Evolutionary conservation across 163 green algal species (phyloP).

Genomic region (Chlorella variabilis): DNA sequence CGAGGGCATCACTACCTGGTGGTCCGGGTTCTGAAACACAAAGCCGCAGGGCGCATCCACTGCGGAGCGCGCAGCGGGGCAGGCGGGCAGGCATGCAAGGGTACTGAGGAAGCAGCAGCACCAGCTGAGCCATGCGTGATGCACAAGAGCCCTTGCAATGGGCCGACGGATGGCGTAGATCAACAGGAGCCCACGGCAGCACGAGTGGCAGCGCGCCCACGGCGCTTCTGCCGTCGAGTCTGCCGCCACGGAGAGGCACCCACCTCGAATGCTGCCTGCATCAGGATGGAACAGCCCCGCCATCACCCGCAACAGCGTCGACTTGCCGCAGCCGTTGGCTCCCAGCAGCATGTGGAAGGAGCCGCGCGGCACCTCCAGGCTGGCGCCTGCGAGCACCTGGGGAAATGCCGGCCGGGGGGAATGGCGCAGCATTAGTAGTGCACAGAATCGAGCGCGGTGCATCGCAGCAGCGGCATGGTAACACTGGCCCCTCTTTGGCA

Average conservation of each 20-base stretch:
- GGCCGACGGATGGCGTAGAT: no score
- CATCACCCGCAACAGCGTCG: constrained; percentile 87
- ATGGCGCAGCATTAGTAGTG: no score
- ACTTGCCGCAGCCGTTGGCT: constrained; percentile 92
- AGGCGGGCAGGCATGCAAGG: neutral
- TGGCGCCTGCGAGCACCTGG: constrained; percentile 56
- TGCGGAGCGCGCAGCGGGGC: constrained; percentile 31
- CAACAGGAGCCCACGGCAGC: no score
- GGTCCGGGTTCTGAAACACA: constrained; percentile 99
- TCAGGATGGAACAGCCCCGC: constrained; percentile 62
- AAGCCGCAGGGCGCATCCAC: constrained; percentile 78
- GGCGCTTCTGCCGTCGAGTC: no score
- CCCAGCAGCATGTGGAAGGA: constrained; percentile 89
- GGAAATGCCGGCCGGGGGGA: no score
- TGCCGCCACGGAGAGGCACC: no score
- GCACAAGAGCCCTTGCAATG: neutral
- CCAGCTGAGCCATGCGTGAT: neutral
- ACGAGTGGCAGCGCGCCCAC: no score
- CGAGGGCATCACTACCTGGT: constrained; percentile 98
- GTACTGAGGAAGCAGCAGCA: neutral
- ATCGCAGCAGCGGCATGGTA: no score
- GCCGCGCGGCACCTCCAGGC: constrained; percentile 65
- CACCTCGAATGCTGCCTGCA: constrained; percentile 73
- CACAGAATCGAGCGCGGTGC: no score
- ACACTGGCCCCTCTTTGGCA: neutral